phyloP scores from a whole-genome alignment of 1,139 yeast genomes.

The Wickerhamomyces sp. region DNA sequence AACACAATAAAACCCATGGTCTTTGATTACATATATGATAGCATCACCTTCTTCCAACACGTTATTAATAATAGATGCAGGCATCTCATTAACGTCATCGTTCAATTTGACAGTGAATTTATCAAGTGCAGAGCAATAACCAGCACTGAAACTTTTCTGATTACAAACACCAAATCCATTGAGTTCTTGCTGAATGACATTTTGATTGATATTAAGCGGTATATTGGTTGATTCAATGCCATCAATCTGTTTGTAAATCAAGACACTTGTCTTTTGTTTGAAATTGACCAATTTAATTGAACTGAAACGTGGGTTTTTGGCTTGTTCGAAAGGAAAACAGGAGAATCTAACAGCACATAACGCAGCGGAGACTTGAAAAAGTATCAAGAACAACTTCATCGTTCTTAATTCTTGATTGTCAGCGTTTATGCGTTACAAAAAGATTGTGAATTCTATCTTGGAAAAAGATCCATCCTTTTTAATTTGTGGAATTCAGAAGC shows the following conservation, averaged over 20 bases:
- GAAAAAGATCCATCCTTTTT: too few relatives aligned
- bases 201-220: constrained; percentile 1
- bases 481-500: too few relatives aligned
- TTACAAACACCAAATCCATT: constrained; percentile 3
- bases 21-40: background rate
- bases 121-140: constrained; percentile 1
- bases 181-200: background rate
- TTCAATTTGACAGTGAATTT: background rate
- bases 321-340: too few relatives aligned
- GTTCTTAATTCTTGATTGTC: too few relatives aligned
- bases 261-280: background rate
- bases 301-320: too few relatives aligned
- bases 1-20: constrained; percentile 1
- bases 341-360: too few relatives aligned
- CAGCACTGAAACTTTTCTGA: background rate
- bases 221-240: constrained; percentile 1
- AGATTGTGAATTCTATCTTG: too few relatives aligned
- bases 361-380: too few relatives aligned
- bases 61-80: background rate
- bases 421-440: too few relatives aligned
- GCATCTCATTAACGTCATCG: background rate
- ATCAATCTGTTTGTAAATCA: constrained; percentile 3
- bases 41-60: background rate
- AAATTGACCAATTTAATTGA: too few relatives aligned
- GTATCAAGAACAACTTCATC: too few relatives aligned